phyloP scores from a whole-genome alignment of 257 asterid species.

The Solanum sparsipilum region DNA sequence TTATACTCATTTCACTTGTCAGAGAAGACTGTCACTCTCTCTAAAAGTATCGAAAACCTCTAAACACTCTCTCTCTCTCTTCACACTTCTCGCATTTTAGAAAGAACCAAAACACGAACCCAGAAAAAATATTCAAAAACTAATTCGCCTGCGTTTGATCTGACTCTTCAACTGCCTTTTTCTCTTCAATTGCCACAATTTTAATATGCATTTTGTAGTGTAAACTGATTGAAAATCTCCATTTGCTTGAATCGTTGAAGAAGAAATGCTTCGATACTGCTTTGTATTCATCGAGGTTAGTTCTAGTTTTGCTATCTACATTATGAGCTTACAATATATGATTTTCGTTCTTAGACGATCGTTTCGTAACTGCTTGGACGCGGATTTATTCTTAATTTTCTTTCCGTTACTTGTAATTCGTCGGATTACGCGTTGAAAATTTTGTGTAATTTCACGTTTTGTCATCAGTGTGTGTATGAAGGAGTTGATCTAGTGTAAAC shows the following conservation, averaged over 20 bases:
- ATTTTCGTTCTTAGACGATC: background rate
- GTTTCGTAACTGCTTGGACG: background rate
- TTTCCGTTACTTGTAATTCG: background rate
- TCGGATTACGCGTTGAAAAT: background rate
- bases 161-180: background rate
- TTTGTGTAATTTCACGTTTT: background rate
- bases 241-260: background rate
- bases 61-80: background rate
- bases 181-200: background rate
- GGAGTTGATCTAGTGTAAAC: background rate
- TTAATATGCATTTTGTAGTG: background rate
- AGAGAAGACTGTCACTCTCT: slow-evolving; percentile 2
- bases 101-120: background rate
- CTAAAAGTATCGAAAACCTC: background rate
- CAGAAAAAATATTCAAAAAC: background rate
- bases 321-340: background rate
- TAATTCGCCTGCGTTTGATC: background rate
- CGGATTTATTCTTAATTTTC: background rate
- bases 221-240: background rate
- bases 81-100: background rate
- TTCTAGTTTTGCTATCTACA: background rate
- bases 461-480: background rate
- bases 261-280: background rate
- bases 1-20: background rate
- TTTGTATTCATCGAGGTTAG: background rate